These are phyloP conservation scores for Starmerella scarabaei DNA, from an alignment of 805 yeast genomes.

Conservation along the genomic window DNA sequence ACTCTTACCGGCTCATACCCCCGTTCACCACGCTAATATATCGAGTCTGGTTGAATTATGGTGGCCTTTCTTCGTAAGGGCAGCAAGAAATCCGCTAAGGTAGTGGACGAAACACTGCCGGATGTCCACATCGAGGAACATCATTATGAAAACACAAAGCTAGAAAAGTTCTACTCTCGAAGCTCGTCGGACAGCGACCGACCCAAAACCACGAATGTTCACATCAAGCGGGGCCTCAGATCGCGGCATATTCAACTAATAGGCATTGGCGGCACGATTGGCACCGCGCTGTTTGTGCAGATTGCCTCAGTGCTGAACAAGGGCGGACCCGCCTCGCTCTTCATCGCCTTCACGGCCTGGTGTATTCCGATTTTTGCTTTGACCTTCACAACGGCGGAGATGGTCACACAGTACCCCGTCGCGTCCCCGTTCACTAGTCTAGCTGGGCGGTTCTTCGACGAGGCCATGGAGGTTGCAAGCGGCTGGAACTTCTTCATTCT, in stretches of 20 bases:
- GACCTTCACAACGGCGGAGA: slow-evolving; percentile 63
- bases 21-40: no score
- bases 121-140: slow-evolving; percentile 1
- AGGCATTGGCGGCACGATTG: slow-evolving; percentile 23
- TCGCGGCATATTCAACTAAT: slow-evolving; percentile 42
- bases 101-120: slow-evolving; percentile 4
- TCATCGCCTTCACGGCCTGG: slow-evolving; percentile 57
- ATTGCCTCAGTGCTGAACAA: slow-evolving; percentile 36
- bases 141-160: background rate
- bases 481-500: slow-evolving; percentile 73
- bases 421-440: slow-evolving; percentile 63
- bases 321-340: slow-evolving; percentile 59
- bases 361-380: slow-evolving; percentile 54
- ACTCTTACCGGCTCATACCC: no score
- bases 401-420: slow-evolving; percentile 64
- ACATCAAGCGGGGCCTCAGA: slow-evolving; percentile 39
- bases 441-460: slow-evolving; percentile 65
- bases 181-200: background rate
- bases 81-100: background rate
- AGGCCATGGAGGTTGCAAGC: slow-evolving; percentile 58
- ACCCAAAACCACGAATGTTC: background rate
- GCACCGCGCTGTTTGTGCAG: slow-evolving; percentile 22
- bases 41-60: no score
- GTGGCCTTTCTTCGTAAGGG: background rate
- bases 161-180: background rate